These are phyloP conservation scores for Phytophthora litchii DNA, from an alignment of 352 stramenopile species.

Conservation along the genomic window DNA sequence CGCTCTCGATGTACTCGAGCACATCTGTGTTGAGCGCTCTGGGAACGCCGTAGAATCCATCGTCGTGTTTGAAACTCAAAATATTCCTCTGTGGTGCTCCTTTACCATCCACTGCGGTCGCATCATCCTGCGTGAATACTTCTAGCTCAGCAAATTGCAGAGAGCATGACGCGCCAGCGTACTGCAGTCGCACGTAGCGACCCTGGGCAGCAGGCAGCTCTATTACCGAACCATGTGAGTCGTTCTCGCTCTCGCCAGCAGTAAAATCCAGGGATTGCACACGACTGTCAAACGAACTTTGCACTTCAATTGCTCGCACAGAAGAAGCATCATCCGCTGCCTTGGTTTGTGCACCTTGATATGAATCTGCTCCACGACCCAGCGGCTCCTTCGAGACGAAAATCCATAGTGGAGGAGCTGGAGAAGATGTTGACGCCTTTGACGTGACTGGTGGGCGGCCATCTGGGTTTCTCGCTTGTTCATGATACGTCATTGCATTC, in stretches of 20 bases:
- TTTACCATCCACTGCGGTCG: not conserved
- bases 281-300: constrained; percentile 30
- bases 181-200: constrained; percentile 69
- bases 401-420: constrained; percentile 50
- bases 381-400: constrained; percentile 64
- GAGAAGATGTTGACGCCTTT: constrained; percentile 32
- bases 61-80: constrained; percentile 28
- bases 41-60: constrained; percentile 71
- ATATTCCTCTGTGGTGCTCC: not conserved
- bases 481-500: constrained; percentile 78
- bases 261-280: constrained; percentile 32
- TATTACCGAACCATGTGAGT: not conserved
- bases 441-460: constrained; percentile 50
- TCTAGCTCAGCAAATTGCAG: constrained; percentile 78
- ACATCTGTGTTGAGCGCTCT: constrained; percentile 42
- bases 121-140: constrained; percentile 42
- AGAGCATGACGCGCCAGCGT: constrained; percentile 37
- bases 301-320: constrained; percentile 31
- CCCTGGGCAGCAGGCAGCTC: constrained; percentile 24
- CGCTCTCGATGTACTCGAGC: constrained; percentile 55
- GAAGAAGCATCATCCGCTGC: constrained; percentile 7
- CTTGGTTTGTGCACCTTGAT: constrained; percentile 27
- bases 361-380: constrained; percentile 12
- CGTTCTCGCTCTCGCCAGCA: not conserved
- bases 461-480: constrained; percentile 51